Evolutionary conservation across 768 basidiomycete species (phyloP).

Genomic region (Tremella mesenterica): DNA sequence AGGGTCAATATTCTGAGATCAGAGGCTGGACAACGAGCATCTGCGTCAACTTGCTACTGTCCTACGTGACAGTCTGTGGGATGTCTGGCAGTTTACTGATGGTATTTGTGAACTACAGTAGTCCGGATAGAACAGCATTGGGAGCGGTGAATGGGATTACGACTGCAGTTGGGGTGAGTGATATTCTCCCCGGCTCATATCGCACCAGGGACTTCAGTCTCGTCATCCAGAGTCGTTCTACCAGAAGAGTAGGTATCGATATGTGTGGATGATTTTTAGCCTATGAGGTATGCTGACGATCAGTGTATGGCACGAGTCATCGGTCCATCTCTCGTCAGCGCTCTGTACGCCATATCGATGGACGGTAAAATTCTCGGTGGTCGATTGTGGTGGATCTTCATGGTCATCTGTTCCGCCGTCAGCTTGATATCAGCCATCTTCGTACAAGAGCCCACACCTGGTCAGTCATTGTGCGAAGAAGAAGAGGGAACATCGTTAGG

Average conservation of each 20-base stretch:
- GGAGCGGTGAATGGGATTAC: constrained; percentile 42
- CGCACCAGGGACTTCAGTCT: no score
- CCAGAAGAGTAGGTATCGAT: no score
- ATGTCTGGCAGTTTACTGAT: constrained; percentile 33
- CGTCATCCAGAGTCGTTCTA: no score
- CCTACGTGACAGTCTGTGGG: constrained; percentile 31
- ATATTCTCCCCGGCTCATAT: background rate
- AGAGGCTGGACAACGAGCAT: constrained; percentile 29
- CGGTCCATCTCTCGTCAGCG: constrained; percentile 38
- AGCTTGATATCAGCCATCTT: constrained; percentile 35
- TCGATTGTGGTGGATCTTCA: constrained; percentile 43
- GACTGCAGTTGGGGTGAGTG: constrained; percentile 35
- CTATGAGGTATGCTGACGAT: constrained; percentile 2
- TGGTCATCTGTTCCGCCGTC: constrained; percentile 35
- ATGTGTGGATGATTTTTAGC: no score
- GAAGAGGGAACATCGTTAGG: no score
- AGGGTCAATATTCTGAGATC: constrained; percentile 14
- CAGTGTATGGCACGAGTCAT: constrained; percentile 39
- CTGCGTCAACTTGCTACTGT: constrained; percentile 30
- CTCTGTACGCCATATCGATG: constrained; percentile 41
- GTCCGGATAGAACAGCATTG: constrained; percentile 36
- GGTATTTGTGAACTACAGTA: constrained; percentile 38
- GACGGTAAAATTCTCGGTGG: constrained; percentile 36
- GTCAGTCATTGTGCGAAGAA: constrained; percentile 1
- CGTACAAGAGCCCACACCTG: no score